Conservation (phyloP, 2,329 filamentous ascomycete genomes). For the Harringtonia lauricola region DNA sequence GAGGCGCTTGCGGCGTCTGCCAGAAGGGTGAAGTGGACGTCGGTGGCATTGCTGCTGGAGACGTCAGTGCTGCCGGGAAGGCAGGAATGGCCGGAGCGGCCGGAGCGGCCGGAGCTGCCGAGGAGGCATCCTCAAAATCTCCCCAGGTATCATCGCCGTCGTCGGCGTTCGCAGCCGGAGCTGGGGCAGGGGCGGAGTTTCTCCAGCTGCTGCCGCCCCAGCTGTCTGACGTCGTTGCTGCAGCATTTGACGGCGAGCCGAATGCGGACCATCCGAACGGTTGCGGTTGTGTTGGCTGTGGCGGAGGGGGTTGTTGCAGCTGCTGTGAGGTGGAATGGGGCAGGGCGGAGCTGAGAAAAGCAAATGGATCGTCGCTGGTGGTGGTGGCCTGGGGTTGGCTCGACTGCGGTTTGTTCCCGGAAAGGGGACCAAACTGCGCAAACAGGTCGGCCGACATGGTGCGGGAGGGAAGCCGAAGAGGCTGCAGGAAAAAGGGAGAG, state of each 20-base stretch:
- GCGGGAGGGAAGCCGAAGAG: neutral
- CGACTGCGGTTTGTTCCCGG: conserved; percentile 19
- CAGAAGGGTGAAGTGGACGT: no score
- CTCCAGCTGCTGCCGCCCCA: conserved; percentile 10
- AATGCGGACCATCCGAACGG: conserved; percentile 3
- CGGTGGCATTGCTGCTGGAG: no score
- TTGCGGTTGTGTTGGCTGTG: conserved; percentile 11
- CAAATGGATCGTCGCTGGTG: conserved; percentile 19
- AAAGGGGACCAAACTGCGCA: conserved; percentile 46
- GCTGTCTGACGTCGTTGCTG: conserved; percentile 4
- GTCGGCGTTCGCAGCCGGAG: neutral
- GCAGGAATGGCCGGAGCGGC: conserved; percentile 4
- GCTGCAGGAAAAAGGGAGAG: neutral
- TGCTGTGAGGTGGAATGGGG: conserved; percentile 6
- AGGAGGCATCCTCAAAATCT: conserved; percentile 51
- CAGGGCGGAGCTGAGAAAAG: conserved; percentile 16
- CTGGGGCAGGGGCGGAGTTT: conserved; percentile 2
- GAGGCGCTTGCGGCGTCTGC: neutral
- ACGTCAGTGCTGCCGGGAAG: no score
- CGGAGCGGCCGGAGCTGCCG: conserved; percentile 12
- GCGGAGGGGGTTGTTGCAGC: neutral
- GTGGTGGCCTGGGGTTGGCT: neutral
- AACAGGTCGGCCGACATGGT: conserved; percentile 56
- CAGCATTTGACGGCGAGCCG: neutral
- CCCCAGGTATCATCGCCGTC: conserved; percentile 49